Evolutionary conservation across 306 rosid species (phyloP), one percentile per base, ranked within the genome.

Genomic region (Quercus engelmannii): DNA sequence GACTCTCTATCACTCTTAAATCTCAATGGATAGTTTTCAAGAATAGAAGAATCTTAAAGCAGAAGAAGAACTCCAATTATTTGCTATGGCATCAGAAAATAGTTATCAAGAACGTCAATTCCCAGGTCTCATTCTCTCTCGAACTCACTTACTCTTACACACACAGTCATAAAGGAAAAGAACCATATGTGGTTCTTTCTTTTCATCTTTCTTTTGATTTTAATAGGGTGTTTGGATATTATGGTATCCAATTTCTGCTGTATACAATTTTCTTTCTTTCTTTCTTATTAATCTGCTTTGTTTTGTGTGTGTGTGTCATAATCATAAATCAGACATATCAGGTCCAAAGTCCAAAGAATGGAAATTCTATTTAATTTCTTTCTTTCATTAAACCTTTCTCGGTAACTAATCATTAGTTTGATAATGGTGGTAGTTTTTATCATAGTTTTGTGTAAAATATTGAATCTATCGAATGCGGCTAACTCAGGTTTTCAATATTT

Each of bases 61-160:
- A 6, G 76, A 43, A 55, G 71, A 19, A 61, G 73, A 28, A 11
- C 71, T 79, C 6, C n/a, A 49, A 41, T 21, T 80, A 65, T 33
- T 73, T 25, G 69, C 28, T 23, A 25, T 78, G 71, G 68, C 76
- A 5, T 21, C 72, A 14, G 69, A 71, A 33, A 57, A 23, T 51
- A 57, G 26, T 41, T 54, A 41, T 35, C 78, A 76, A 31, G 75
- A 75, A 55, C 56, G 69, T 75, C 49, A 69, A 17, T 76, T 56
- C 52, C 56, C 81, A 10, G 81, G 86, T 83, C 28, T 35, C 49
- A 13, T 21, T 78, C 20, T 13, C 21, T 55, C 55, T 10, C 6
- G 23, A 3, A 4, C 54, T 49, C 17, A 49, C 54, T 12, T 17
- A 49, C 5, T 49, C 54, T 10, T 13, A 49, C 17, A 49, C 54